Base-by-base conservation (phyloP, 78 protist species). In the Dictyostelium firmibasis region DNA sequence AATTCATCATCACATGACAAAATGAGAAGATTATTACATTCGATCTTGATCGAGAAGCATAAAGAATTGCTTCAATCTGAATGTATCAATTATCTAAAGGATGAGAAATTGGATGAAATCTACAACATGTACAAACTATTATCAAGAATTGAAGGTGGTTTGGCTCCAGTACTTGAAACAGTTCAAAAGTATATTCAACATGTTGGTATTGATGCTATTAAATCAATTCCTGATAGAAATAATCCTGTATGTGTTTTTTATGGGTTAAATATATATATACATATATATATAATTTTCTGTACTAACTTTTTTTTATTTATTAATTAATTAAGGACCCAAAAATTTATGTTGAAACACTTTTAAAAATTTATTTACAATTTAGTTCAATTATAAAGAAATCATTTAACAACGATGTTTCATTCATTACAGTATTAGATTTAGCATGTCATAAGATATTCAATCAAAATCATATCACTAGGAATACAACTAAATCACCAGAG, bases 391-490 rank as follows among this genome's bases (percentile, higher is more conserved):
- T 97, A 14, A 35, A 18, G 23, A 36, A 18, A 16, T 97, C 98
- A 60, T 97, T 97, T 31, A 72, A 53, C n/a, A 50, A 83, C 69
- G 97, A 97, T 76, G 76, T 85, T 13, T 57, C 50, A 33, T 97
- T 97, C 36, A 75, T 95, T 18, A 96, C 96, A 16, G 96, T 85
- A 29, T 77, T 97, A 7, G 98, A 97, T 93, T 89, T 44, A 64
- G 98, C 98, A 18, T 93, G 96, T 74, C 91, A 94, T 29, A 79
- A 93, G 69, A 69, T 95, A 33, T 96, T 94, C 87, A 95, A 95
- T 74, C 53, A 62, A 38, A 95, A 92, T 27, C 91, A 81, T 18
- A 77, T 81, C 36, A 96, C 91, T 9, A 77, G 47, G n/a, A 41
- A 77, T 53, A 53, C 96, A 16, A 84, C 91, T 9, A 78, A 36